Conservation (phyloP, 768 basidiomycete species). For the Boletus sp. region DNA sequence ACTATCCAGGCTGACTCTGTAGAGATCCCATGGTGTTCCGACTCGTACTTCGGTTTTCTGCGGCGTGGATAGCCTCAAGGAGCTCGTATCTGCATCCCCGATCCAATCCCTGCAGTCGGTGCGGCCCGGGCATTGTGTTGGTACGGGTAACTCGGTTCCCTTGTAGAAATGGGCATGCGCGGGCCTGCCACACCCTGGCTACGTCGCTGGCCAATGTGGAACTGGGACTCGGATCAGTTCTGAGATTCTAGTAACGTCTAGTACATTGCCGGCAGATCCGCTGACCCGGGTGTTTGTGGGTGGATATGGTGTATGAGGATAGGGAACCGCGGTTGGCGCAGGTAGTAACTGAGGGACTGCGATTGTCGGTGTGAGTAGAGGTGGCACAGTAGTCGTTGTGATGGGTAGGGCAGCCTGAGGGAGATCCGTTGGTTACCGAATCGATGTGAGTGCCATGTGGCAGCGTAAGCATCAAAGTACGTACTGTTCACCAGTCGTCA, state of each 20-base stretch:
- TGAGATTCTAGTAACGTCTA: conserved; percentile 62
- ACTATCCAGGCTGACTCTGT: no score
- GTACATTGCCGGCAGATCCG: conserved; percentile 77
- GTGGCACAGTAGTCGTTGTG: conserved; percentile 4
- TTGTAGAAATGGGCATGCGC: conserved; percentile 17
- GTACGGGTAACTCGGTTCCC: conserved; percentile 24
- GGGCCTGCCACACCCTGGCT: not conserved
- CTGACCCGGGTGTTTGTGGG: conserved; percentile 58
- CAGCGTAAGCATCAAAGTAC: conserved; percentile 2
- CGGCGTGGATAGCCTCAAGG: conserved; percentile 51
- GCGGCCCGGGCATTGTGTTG: conserved; percentile 34
- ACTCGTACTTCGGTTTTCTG: conserved; percentile 41
- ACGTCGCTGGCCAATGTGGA: conserved; percentile 13
- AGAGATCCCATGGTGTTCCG: no score
- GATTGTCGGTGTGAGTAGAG: conserved; percentile 12
- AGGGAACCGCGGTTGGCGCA: not conserved
- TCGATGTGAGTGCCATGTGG: conserved; percentile 13
- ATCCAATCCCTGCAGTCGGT: conserved; percentile 22
- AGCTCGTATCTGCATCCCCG: conserved; percentile 37
- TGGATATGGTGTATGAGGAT: conserved; percentile 21
- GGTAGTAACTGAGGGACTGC: conserved; percentile 7
- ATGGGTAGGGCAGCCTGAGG: conserved; percentile 11
- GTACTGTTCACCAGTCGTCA: no score
- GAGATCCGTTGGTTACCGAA: conserved; percentile 20
- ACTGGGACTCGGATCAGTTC: conserved; percentile 18